These are phyloP conservation scores for Trichosporon sp. DNA, from an alignment of 1,284 basidiomycete species.

Conservation along the genomic window DNA sequence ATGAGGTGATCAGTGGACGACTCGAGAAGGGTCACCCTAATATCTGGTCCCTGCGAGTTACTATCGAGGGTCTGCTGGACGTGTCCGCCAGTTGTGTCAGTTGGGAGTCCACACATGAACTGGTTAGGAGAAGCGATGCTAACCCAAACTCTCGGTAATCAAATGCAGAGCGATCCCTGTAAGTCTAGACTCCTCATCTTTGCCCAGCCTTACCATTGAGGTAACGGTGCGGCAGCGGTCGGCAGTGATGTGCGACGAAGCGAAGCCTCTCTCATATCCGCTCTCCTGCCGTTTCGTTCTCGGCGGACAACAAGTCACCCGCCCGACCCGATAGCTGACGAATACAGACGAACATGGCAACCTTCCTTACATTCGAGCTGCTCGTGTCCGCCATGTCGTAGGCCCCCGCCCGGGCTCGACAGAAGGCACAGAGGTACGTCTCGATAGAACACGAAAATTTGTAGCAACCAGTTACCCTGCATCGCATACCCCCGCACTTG, in stretches of 20 bases:
- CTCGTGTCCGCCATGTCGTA: slow-evolving; percentile 36
- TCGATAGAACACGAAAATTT: background rate
- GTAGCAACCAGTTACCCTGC: background rate
- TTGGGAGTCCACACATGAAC: background rate
- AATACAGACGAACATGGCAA: slow-evolving; percentile 47
- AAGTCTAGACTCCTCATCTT: background rate
- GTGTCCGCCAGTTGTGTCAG: background rate
- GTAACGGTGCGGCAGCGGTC: background rate
- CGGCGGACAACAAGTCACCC: background rate
- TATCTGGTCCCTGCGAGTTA: background rate
- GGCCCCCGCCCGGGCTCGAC: background rate
- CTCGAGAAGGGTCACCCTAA: background rate
- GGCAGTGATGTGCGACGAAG: background rate
- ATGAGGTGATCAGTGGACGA: background rate
- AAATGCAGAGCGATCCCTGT: slow-evolving; percentile 9
- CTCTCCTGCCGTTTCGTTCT: background rate
- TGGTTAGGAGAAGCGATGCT: background rate
- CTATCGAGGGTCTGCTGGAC: background rate
- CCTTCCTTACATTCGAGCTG: slow-evolving; percentile 47
- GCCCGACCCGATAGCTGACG: background rate
- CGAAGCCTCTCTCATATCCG: background rate
- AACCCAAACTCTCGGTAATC: slow-evolving; percentile 5
- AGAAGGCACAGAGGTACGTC: background rate
- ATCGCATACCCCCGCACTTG: background rate
- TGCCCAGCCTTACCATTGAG: background rate